phyloP scores from a whole-genome alignment of 78 protist genomes.

The Dictyostelium citrinum region DNA sequence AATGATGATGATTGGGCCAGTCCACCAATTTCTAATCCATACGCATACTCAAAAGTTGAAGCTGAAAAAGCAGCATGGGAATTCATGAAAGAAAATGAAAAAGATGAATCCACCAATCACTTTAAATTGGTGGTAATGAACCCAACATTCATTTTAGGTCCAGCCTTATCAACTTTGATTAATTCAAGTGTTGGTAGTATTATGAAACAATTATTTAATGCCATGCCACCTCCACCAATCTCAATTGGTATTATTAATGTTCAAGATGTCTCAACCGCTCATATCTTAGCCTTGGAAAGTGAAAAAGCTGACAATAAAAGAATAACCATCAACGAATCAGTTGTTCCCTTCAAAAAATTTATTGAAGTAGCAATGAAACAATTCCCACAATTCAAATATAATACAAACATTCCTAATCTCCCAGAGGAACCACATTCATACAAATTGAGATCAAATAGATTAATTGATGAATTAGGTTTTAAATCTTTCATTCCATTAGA shows the following conservation, averaged over 20 bases:
- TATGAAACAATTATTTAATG: neutral
- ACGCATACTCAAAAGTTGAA: neutral
- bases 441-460: neutral
- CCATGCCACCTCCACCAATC: neutral
- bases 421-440: neutral
- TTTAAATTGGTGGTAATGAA: neutral
- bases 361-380: neutral
- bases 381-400: neutral
- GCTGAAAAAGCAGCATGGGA: slow-evolving; percentile 39
- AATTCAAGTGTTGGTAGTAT: neutral
- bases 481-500: neutral
- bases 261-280: neutral
- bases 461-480: neutral
- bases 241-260: neutral
- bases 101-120: neutral
- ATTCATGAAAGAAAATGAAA: neutral
- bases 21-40: neutral
- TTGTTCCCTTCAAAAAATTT: neutral
- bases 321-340: neutral
- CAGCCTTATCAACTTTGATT: neutral
- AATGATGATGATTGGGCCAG: neutral
- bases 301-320: neutral
- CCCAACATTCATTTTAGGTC: neutral
- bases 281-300: neutral
- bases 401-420: neutral